Evolutionary conservation across 495 filamentous ascomycete genomes (phyloP).

Genomic region (Zalerion maritima): DNA sequence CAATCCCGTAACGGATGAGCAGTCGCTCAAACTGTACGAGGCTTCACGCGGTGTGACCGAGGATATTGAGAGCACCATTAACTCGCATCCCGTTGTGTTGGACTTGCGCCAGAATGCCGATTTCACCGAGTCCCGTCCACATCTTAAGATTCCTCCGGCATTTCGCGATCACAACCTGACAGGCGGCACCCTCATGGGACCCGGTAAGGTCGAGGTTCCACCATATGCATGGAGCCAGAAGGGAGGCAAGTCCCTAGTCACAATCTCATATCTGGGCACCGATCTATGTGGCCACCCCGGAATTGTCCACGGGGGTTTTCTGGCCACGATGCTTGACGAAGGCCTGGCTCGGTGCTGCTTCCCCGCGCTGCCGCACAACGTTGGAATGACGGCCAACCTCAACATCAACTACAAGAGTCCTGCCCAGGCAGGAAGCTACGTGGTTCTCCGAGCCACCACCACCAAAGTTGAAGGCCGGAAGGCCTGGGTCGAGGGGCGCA

Average conservation of each 20-base stretch:
- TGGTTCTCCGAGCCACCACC: slow-evolving; percentile 69
- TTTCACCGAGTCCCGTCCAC: slow-evolving; percentile 67
- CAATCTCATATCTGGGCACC: slow-evolving; percentile 64
- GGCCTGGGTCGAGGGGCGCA: slow-evolving; percentile 85
- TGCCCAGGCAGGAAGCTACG: slow-evolving; percentile 56
- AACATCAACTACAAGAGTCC: slow-evolving; percentile 81
- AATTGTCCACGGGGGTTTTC: slow-evolving; percentile 78
- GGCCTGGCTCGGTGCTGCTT: slow-evolving; percentile 85
- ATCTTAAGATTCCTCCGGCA: slow-evolving; percentile 62
- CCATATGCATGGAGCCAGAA: slow-evolving; percentile 61
- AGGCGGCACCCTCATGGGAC: slow-evolving; percentile 62
- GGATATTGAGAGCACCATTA: slow-evolving; percentile 57
- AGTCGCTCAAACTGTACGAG: slow-evolving; percentile 52
- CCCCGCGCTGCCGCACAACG: slow-evolving; percentile 70
- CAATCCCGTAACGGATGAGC: slow-evolving; percentile 49
- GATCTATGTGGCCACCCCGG: slow-evolving; percentile 85
- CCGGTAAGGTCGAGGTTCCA: slow-evolving; percentile 65
- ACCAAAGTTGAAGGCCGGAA: slow-evolving; percentile 86
- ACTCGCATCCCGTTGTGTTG: slow-evolving; percentile 53
- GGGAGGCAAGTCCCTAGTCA: slow-evolving; percentile 55
- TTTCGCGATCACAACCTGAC: slow-evolving; percentile 65
- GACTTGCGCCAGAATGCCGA: slow-evolving; percentile 51
- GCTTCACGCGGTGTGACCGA: slow-evolving; percentile 45
- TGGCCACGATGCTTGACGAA: slow-evolving; percentile 89
- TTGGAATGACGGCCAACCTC: slow-evolving; percentile 82